Evolutionary conservation across 2,329 filamentous ascomycete species (phyloP), one percentile per base, ranked within the genome.

Genomic region (Ceratocystis eucalypticola): DNA sequence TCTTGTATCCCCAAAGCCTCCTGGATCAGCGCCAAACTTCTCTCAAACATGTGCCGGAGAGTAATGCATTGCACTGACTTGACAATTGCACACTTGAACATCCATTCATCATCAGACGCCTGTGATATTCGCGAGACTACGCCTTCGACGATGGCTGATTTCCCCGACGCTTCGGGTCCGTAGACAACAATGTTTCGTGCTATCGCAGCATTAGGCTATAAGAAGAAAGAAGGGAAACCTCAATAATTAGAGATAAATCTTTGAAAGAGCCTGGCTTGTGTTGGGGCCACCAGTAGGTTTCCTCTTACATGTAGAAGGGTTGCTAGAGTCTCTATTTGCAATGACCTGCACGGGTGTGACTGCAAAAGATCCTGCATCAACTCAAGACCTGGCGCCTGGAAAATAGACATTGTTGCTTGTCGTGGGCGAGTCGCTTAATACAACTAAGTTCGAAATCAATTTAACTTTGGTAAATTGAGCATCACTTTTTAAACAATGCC

Each of bases 91-190:
- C 57, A 37, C 22, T 55, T 33, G 22, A 68, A 12, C 17, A 20
- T 41, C 67, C 67, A 68, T 41, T 68, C 67, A 2, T 37, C 45
- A 41, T 64, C 59, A 5, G 62, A 62, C 8, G 46, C 62, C 33
- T 25, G 28, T 22, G 59, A 59, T 12, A 68, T 64, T 22, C 46
- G 45, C 33, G 45, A 41, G 25, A 62, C 15, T 7, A 68, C 66
- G 64, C 64, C 64, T 66, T 80, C 79, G 2, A 87, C 79, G 63
- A 96, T 81, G 61, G 84, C 83, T 41, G 85, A 89, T 77, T 97
- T 97, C 50, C 91, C 93, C 0, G 92, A 96, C 1, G 91, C 88
- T 72, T 92, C 86, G 37, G 91, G 84, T 63, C 94, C 94, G 74
- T 97, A 86, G 62, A 95, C 75, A 25, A 96, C 85, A 10, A 96